Evolutionary conservation across 108 stramenopile genomes (phyloP).

Genomic region (Aurantiochytrium sp.): DNA sequence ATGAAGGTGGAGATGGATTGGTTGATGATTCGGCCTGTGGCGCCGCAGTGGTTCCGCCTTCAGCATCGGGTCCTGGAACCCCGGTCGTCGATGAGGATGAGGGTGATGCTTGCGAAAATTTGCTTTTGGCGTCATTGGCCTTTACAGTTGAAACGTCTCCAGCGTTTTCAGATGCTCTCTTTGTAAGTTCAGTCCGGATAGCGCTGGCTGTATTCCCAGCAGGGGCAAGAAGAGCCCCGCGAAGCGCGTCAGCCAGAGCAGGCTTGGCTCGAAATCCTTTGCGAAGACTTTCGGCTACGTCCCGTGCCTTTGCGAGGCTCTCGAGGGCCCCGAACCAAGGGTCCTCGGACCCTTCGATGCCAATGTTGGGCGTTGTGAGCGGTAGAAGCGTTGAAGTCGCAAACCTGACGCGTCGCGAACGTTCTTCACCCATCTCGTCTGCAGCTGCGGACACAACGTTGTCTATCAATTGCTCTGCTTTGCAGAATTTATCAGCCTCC

Average conservation of each 20-base stretch:
- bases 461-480: background rate
- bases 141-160: too few species aligned
- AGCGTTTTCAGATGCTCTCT: too few species aligned
- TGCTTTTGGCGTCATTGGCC: too few species aligned
- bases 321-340: background rate
- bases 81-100: too few species aligned
- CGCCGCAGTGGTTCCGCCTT: too few species aligned
- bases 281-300: background rate
- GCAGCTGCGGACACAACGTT: background rate
- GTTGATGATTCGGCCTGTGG: too few species aligned
- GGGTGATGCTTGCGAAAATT: too few species aligned
- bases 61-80: too few species aligned
- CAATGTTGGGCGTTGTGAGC: conserved; percentile 1
- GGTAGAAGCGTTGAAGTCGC: background rate
- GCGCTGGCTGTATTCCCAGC: too few species aligned
- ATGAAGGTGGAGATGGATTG: too few species aligned
- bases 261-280: background rate
- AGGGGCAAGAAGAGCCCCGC: background rate
- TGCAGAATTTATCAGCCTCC: background rate
- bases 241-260: background rate
- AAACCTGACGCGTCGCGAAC: background rate
- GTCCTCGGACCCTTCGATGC: background rate
- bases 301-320: background rate
- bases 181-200: too few species aligned
- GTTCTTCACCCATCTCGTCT: background rate